Evolutionary conservation across 345 rosid genomes (phyloP).

Genomic region (Ricinus communis): DNA sequence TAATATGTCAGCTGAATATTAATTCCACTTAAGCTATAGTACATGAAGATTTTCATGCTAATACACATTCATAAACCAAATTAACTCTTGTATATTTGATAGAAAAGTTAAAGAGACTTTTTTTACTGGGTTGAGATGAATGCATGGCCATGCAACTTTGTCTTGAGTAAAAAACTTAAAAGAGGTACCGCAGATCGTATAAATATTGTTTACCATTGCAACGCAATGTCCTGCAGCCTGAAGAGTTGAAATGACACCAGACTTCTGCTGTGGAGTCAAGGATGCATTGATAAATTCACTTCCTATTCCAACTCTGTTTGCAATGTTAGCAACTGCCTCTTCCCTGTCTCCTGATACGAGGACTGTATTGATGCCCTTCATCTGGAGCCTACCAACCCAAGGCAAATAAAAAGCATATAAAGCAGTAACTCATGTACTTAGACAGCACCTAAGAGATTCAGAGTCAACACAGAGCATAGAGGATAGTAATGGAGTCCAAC

Average conservation of each 20-base stretch:
- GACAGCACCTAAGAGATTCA: constrained; percentile 1
- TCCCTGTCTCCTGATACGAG: constrained; percentile 95
- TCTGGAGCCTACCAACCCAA: constrained; percentile 56
- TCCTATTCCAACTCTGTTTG: constrained; percentile 66
- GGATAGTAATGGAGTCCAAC: background rate
- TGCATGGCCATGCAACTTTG: background rate
- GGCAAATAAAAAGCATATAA: constrained; percentile 17
- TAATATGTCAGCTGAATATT: constrained; percentile 12
- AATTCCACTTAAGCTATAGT: constrained; percentile 13
- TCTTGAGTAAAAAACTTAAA: constrained; percentile 5
- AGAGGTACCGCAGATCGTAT: constrained; percentile 2
- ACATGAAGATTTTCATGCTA: background rate
- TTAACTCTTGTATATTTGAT: background rate
- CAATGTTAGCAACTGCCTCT: constrained; percentile 90
- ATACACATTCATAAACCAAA: background rate
- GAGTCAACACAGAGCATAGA: background rate
- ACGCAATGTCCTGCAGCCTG: constrained; percentile 76
- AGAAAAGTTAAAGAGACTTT: background rate
- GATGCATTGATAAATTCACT: constrained; percentile 63
- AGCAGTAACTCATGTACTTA: constrained; percentile 6
- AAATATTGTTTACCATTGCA: constrained; percentile 65
- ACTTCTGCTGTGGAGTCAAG: constrained; percentile 73
- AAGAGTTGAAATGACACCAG: constrained; percentile 62
- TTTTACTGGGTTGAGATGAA: background rate
- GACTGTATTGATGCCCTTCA: constrained; percentile 76